Percentiles rank a stretch among this genome's conserved stretches.
Evolutionary conservation across 2,329 filamentous ascomycete genomes (phyloP).

Genomic region (Dryadomyces quercivorus): DNA sequence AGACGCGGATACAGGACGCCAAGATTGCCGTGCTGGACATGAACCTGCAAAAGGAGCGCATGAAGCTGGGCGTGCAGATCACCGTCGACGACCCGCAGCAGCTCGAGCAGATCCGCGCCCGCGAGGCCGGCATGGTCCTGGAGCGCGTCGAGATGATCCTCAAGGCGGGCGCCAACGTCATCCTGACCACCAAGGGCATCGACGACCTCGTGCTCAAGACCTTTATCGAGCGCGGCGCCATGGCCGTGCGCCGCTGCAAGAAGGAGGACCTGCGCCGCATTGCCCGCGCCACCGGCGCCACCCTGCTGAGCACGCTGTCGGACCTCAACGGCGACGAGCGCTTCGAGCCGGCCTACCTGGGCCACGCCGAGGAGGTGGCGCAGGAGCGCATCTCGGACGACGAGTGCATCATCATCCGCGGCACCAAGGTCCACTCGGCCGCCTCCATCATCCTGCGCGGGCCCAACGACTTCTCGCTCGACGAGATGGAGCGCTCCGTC

Average conservation of each 20-base stretch:
- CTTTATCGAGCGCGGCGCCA: slow-evolving; percentile 88
- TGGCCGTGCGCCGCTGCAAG: slow-evolving; percentile 93
- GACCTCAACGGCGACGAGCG: slow-evolving; percentile 96
- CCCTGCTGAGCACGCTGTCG: slow-evolving; percentile 81
- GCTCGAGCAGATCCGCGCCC: slow-evolving; percentile 88
- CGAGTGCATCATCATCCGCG: slow-evolving; percentile 94
- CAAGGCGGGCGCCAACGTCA: slow-evolving; percentile 90
- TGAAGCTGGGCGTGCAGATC: slow-evolving; percentile 98
- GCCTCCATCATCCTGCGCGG: slow-evolving; percentile 94
- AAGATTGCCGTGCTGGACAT: slow-evolving; percentile 97
- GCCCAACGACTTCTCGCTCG: slow-evolving; percentile 88
- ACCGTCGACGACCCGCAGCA: slow-evolving; percentile 96
- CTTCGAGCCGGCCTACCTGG: slow-evolving; percentile 82
- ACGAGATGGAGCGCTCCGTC: slow-evolving; percentile 98
- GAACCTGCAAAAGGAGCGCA: slow-evolving; percentile 96
- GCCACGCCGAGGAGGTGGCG: slow-evolving; percentile 87
- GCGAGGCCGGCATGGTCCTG: slow-evolving; percentile 85
- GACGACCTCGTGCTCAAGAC: slow-evolving; percentile 91
- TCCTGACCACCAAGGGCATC: slow-evolving; percentile 96
- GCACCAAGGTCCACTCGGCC: slow-evolving; percentile 85
- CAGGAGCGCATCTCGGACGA: slow-evolving; percentile 98
- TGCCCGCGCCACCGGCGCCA: slow-evolving; percentile 90
- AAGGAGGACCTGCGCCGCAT: slow-evolving; percentile 96
- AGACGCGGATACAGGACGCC: slow-evolving; percentile 78
- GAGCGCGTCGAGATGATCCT: slow-evolving; percentile 96